These are phyloP conservation scores for Cadophora luteo-olivacea DNA, from an alignment of 2,329 filamentous ascomycete species.

Conservation along the genomic window DNA sequence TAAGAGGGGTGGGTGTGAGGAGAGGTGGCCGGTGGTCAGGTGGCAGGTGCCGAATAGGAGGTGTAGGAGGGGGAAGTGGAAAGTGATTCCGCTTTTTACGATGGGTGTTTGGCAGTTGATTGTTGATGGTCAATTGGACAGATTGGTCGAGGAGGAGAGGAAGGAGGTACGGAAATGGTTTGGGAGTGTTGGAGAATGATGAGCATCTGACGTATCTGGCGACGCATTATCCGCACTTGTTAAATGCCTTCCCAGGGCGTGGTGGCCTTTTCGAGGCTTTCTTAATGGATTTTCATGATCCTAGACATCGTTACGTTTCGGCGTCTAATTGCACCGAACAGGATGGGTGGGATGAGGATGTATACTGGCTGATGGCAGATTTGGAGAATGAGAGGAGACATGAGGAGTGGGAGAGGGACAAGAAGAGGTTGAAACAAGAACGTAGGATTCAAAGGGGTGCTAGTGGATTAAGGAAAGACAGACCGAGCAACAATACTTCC, in stretches of 20 bases:
- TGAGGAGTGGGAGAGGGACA: not conserved
- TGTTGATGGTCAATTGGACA: not conserved
- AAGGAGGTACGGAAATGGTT: not conserved
- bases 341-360: not conserved
- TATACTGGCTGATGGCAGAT: not conserved
- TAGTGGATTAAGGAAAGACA: not conserved
- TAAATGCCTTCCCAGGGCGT: no score
- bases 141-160: not conserved
- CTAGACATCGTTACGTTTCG: no score
- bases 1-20: not conserved
- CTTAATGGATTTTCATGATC: no score
- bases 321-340: no score
- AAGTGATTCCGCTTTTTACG: not conserved
- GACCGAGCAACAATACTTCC: not conserved
- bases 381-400: conserved; percentile 2
- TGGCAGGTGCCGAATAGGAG: conserved; percentile 4
- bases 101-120: not conserved
- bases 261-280: no score
- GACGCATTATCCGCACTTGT: not conserved
- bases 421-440: not conserved
- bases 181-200: not conserved
- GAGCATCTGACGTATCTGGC: not conserved
- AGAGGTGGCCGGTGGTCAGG: not conserved
- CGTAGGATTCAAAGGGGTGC: not conserved
- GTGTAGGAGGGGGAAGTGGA: conserved; percentile 6